Conservation (phyloP, 176 grass and related monocot species). For the Leersia perrieri region DNA sequence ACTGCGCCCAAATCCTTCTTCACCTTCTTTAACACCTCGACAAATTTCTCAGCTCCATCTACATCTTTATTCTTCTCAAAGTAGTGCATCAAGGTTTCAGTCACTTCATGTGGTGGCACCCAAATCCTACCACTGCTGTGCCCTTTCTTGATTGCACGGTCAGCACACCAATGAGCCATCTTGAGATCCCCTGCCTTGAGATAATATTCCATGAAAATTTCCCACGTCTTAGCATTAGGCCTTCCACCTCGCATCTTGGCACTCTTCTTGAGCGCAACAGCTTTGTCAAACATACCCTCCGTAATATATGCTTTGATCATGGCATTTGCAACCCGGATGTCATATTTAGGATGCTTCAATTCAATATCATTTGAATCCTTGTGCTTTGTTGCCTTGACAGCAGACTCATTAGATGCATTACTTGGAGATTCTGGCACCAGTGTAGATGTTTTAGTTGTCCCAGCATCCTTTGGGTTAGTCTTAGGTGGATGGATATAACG, state of each 20-base stretch:
- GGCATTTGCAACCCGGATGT: constrained; percentile 85
- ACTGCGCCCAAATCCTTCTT: constrained; percentile 41
- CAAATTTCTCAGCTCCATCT: constrained; percentile 61
- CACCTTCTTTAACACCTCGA: constrained; percentile 58
- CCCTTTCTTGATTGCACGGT: constrained; percentile 90
- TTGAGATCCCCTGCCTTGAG: constrained; percentile 68
- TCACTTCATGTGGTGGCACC: constrained; percentile 47
- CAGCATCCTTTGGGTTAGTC: neutral
- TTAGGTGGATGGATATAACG: constrained; percentile 40
- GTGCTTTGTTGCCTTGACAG: constrained; percentile 16
- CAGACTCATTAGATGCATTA: constrained; percentile 18
- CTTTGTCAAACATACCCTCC: constrained; percentile 84
- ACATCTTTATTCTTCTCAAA: constrained; percentile 72
- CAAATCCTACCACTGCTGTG: constrained; percentile 64
- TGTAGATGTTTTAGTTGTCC: neutral
- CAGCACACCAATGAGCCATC: constrained; percentile 71
- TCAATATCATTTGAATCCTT: constrained; percentile 8
- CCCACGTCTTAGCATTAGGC: constrained; percentile 87
- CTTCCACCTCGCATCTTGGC: constrained; percentile 77
- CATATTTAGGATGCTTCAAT: constrained; percentile 54
- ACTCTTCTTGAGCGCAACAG: constrained; percentile 60
- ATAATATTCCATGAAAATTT: constrained; percentile 87
- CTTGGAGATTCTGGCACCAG: constrained; percentile 17
- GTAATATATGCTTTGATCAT: constrained; percentile 86
- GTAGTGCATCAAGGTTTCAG: constrained; percentile 50